These are phyloP conservation scores for Kickxella alabastrina DNA, from an alignment of 192 early-diverging fungal genomes.

Conservation along the genomic window DNA sequence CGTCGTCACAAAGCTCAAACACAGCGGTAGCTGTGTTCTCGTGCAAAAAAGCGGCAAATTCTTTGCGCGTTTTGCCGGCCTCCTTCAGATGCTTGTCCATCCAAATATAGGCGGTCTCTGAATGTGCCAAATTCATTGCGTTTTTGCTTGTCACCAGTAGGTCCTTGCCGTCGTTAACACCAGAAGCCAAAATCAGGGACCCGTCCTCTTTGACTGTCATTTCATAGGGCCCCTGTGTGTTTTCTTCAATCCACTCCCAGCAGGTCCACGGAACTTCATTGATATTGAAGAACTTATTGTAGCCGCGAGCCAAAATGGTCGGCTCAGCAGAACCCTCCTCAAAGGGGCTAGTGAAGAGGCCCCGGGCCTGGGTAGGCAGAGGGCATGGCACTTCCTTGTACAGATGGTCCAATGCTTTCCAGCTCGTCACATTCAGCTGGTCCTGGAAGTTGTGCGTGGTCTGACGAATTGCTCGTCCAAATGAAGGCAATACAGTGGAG, in stretches of 20 bases:
- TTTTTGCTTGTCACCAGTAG: conserved; percentile 92
- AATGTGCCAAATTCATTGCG: conserved; percentile 35
- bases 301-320: conserved; percentile 77
- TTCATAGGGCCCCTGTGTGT: conserved; percentile 84
- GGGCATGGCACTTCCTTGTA: conserved; percentile 60
- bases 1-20: conserved; percentile 85
- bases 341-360: conserved; percentile 63
- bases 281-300: conserved; percentile 97
- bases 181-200: conserved; percentile 85
- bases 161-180: conserved; percentile 53
- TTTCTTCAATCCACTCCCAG: conserved; percentile 54
- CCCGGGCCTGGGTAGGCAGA: conserved; percentile 75
- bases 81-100: conserved; percentile 59
- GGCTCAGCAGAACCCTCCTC: conserved; percentile 13
- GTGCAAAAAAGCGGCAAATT: conserved; percentile 71
- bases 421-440: conserved; percentile 42
- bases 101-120: conserved; percentile 73
- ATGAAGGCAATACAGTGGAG: conserved; percentile 5
- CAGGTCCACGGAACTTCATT: conserved; percentile 60
- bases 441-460: conserved; percentile 29
- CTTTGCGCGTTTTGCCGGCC: conserved; percentile 56
- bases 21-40: conserved; percentile 77
- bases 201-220: conserved; percentile 95
- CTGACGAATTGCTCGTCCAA: conserved; percentile 30
- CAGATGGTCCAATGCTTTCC: conserved; percentile 66